Evolutionary conservation across 345 rosid species (phyloP).

Genomic region (Eutrema japonicum): DNA sequence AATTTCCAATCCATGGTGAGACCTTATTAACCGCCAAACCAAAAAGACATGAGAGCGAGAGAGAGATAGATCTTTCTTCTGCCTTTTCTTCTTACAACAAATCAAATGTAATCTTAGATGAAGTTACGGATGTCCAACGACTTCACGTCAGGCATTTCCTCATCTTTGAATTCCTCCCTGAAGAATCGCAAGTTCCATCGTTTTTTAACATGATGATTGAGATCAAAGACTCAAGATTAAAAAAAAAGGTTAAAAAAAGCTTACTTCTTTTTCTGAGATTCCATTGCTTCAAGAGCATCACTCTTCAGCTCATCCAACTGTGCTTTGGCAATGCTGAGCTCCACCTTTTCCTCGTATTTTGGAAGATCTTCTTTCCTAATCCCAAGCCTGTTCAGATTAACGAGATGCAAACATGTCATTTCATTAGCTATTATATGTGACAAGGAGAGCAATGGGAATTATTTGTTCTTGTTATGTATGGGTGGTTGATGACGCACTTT

Average conservation of each 20-base stretch:
- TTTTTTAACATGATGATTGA: not conserved
- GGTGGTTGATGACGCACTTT: conserved; percentile 53
- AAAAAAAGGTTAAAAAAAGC: not conserved
- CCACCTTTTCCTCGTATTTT: conserved; percentile 82
- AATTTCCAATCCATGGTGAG: conserved; percentile 30
- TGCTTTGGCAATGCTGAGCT: conserved; percentile 81
- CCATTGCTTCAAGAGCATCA: conserved; percentile 93
- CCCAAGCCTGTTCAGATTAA: conserved; percentile 67
- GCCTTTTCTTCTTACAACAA: conserved; percentile 34
- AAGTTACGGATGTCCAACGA: conserved; percentile 93
- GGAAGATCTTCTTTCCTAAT: conserved; percentile 84
- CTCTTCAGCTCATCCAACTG: conserved; percentile 89
- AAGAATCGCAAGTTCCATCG: not conserved
- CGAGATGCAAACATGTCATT: conserved; percentile 11
- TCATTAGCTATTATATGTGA: conserved; percentile 12
- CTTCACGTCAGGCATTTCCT: conserved; percentile 74
- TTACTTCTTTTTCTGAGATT: conserved; percentile 90
- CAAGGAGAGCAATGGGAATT: not conserved
- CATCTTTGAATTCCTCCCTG: conserved; percentile 97
- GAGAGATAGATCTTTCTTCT: conserved; percentile 15
- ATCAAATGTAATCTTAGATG: conserved; percentile 52
- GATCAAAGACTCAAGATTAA: conserved; percentile 7
- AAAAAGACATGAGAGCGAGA: not conserved
- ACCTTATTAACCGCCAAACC: conserved; percentile 32
- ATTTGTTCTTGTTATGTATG: not conserved